These are phyloP conservation scores for Entomortierella parvispora DNA, from an alignment of 192 early-diverging fungal species.

Conservation along the genomic window DNA sequence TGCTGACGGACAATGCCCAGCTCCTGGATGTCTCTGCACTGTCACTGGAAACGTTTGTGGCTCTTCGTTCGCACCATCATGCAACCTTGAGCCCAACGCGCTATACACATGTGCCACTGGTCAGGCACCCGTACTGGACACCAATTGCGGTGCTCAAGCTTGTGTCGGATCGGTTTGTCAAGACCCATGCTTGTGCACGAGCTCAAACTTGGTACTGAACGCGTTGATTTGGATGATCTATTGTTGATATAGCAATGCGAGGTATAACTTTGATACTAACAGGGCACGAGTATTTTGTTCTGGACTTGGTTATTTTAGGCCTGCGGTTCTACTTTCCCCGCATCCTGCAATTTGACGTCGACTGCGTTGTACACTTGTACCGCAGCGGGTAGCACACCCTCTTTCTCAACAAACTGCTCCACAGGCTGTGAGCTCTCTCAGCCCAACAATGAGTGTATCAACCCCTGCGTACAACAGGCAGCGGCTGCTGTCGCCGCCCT, in stretches of 20 bases:
- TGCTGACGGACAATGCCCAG: not conserved
- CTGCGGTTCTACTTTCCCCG: conserved; percentile 6
- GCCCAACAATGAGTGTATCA: not conserved
- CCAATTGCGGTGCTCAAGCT: not conserved
- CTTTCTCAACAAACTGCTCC: not conserved
- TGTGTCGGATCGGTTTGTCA: not conserved
- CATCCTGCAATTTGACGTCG: not conserved
- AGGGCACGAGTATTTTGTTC: too few species aligned
- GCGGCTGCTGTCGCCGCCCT: not conserved
- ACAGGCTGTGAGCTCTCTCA: not conserved
- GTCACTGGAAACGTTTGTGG: not conserved
- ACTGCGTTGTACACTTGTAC: not conserved
- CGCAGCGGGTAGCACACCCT: not conserved
- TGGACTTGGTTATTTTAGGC: not conserved
- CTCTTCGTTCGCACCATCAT: not conserved
- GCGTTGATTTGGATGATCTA: not conserved
- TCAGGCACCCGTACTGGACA: not conserved
- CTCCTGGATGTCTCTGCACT: not conserved
- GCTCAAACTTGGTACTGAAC: not conserved
- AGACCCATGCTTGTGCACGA: conserved; percentile 7
- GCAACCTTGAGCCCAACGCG: conserved; percentile 1
- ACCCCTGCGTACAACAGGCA: not conserved
- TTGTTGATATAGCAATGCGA: not conserved
- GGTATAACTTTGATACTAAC: not conserved
- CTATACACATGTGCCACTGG: not conserved